These are phyloP conservation scores for Microbotryum violaceum DNA, from an alignment of 1,284 basidiomycete species.

Conservation along the genomic window DNA sequence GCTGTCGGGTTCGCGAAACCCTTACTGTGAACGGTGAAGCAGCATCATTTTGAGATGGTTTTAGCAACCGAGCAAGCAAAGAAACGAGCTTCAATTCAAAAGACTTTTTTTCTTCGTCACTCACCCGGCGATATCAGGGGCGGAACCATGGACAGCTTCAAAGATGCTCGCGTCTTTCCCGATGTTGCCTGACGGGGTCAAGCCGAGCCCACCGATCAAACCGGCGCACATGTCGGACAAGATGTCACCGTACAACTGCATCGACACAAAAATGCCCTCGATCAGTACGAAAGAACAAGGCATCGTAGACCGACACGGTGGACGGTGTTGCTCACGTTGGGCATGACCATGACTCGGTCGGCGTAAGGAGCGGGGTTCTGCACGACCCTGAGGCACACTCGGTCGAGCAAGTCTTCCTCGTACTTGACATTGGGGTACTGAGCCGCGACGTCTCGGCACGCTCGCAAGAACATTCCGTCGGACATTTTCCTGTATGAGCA, in stretches of 20 bases:
- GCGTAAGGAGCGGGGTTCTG: conserved; percentile 90
- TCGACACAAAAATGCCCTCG: background rate
- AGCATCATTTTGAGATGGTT: background rate
- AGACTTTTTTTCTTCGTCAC: conserved; percentile 3
- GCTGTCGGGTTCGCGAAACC: conserved; percentile 98
- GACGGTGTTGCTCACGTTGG: conserved; percentile 57
- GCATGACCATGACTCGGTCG: conserved; percentile 99
- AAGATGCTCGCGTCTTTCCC: conserved; percentile 93
- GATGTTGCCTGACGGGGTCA: conserved; percentile 91
- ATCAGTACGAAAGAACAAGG: background rate
- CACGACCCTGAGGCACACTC: conserved; percentile 88
- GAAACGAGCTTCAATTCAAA: background rate
- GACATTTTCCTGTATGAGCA: conserved; percentile 72
- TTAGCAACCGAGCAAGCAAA: too few species aligned
- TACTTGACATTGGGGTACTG: conserved; percentile 91
- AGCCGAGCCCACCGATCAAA: conserved; percentile 92
- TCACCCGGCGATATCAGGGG: conserved; percentile 54
- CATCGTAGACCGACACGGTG: background rate
- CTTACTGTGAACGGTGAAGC: conserved; percentile 24
- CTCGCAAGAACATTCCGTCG: conserved; percentile 88
- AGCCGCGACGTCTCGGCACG: conserved; percentile 92
- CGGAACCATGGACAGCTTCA: conserved; percentile 97
- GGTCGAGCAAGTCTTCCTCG: conserved; percentile 95
- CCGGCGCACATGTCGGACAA: conserved; percentile 99
- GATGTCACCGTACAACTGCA: conserved; percentile 60